A percentile compares a stretch with the other conserved stretches of the same genome.
Evolutionary conservation across 2,329 filamentous ascomycete species (phyloP).

Genomic region (Coleophoma eucalyptorum): DNA sequence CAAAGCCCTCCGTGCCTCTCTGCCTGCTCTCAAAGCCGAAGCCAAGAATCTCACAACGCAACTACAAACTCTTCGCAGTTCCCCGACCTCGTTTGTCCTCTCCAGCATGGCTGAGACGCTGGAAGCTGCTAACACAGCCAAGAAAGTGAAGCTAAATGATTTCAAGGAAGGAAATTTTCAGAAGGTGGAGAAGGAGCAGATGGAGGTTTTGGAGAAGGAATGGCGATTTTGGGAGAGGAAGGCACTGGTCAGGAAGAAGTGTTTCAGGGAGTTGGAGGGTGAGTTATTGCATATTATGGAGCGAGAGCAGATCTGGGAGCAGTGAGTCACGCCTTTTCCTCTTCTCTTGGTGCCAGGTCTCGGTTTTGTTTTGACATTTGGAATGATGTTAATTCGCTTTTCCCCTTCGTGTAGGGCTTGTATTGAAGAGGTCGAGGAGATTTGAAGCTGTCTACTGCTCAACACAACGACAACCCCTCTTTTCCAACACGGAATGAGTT

Average conservation of each 20-base stretch:
- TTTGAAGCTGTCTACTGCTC: too few relatives aligned
- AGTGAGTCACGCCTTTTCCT: neutral
- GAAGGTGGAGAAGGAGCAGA: conserved; percentile 43
- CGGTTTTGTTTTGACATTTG: too few relatives aligned
- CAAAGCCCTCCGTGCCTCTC: conserved; percentile 35
- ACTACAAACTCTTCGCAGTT: conserved; percentile 33
- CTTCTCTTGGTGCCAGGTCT: too few relatives aligned
- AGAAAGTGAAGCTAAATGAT: conserved; percentile 34
- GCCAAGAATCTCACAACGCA: conserved; percentile 41
- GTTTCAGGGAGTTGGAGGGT: conserved; percentile 28
- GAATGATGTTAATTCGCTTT: too few relatives aligned
- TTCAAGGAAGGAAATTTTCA: conserved; percentile 34
- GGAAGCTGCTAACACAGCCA: conserved; percentile 36
- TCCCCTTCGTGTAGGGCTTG: too few relatives aligned
- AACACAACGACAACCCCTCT: too few relatives aligned
- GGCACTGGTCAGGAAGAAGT: conserved; percentile 23
- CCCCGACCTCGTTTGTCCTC: conserved; percentile 47
- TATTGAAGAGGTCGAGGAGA: too few relatives aligned
- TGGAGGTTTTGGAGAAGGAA: conserved; percentile 38
- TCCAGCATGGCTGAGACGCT: conserved; percentile 36
- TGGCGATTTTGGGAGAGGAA: conserved; percentile 38
- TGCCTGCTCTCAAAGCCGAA: conserved; percentile 42
- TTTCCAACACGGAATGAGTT: too few relatives aligned
- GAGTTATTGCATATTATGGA: conserved; percentile 40
- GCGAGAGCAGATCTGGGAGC: conserved; percentile 44